Base-by-base conservation (phyloP, 176 grass and related monocot genomes). In the Hyparrhenia diplandra region DNA sequence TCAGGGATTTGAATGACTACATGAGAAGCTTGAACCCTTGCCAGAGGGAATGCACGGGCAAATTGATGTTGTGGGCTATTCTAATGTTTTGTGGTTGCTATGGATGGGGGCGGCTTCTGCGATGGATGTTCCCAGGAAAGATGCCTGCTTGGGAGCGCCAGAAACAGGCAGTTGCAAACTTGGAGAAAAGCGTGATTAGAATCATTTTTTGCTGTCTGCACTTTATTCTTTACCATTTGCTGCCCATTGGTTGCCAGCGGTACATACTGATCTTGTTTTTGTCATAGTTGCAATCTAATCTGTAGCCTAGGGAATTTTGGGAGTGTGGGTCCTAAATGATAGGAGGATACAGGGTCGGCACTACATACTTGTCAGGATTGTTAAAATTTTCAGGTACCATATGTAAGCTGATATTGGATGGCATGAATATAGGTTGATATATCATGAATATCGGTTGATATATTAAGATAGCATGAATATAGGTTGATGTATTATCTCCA, bases 31-130 rank as follows among this genome's bases (percentile, higher is more conserved):
- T 17, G 96, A 83, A 31, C 90, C 90, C 12, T 68, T 99, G 64
- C 92, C 92, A 3, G 96, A 93, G 68, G 90, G 87, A 68, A 93
- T 99, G 90, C 93, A 92, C 73, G n/a, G 88, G 79, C 54, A 91
- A 99, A 81, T 35, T 99, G 80, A 76, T 99, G 92, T 45, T 99
- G 3, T 99, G 96, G 92, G 96, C 92, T 73, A 80, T 78, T 5
- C 67, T 93, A 61, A 99, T 99, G 92, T 99, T 93, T 66, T 82
- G 92, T 51, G 84, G 96, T 25, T 99, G 96, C 65, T 99, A 95
- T 62, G 90, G 88, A 60, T 99, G 96, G 92, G 96, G 95, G 89
- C 87, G 92, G 21, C 61, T 95, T 28, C 73, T 99, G 85, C 85
- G 96, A 49, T 99, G 88, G 92, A 47, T 73, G 4, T 93, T 93